Evolutionary conservation across 2,329 filamentous ascomycete species (phyloP).

Genomic region (Botrytis deweyae): DNA sequence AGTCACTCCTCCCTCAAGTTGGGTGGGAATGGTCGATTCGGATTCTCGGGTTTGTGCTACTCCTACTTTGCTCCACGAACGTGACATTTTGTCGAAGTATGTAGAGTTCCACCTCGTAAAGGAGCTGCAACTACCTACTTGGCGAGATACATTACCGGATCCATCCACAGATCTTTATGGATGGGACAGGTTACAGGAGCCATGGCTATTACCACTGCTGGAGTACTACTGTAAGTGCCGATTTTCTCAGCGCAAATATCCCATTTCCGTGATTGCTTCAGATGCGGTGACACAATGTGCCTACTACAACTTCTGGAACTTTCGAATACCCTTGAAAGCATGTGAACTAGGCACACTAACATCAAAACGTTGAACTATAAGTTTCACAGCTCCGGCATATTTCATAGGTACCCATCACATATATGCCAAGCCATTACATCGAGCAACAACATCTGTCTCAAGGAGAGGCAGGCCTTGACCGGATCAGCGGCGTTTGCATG

Average conservation of each 20-base stretch:
- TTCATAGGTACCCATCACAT: conserved; percentile 73
- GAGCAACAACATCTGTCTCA: neutral
- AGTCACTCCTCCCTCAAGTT: conserved; percentile 31
- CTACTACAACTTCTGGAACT: neutral
- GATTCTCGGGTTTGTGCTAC: conserved; percentile 32
- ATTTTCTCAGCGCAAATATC: neutral
- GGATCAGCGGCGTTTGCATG: conserved; percentile 58
- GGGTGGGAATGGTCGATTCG: conserved; percentile 35
- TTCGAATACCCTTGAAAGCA: neutral
- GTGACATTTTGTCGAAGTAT: conserved; percentile 42
- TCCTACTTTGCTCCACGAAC: conserved; percentile 30
- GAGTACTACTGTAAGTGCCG: conserved; percentile 59
- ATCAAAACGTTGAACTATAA: neutral
- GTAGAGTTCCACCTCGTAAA: conserved; percentile 50
- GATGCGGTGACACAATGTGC: neutral
- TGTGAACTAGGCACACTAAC: neutral
- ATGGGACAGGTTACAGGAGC: conserved; percentile 53
- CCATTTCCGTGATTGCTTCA: neutral
- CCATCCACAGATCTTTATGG: conserved; percentile 55
- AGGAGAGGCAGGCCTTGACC: neutral
- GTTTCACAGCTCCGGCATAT: conserved; percentile 68
- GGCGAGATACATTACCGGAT: conserved; percentile 54
- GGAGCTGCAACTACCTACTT: neutral
- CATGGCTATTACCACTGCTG: conserved; percentile 61
- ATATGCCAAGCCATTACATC: conserved; percentile 52